A percentile compares a stretch with the other conserved stretches of the same genome.
These are phyloP conservation scores for Apiospora rasikravindrae DNA, from an alignment of 2,329 filamentous ascomycete genomes.

Conservation along the genomic window DNA sequence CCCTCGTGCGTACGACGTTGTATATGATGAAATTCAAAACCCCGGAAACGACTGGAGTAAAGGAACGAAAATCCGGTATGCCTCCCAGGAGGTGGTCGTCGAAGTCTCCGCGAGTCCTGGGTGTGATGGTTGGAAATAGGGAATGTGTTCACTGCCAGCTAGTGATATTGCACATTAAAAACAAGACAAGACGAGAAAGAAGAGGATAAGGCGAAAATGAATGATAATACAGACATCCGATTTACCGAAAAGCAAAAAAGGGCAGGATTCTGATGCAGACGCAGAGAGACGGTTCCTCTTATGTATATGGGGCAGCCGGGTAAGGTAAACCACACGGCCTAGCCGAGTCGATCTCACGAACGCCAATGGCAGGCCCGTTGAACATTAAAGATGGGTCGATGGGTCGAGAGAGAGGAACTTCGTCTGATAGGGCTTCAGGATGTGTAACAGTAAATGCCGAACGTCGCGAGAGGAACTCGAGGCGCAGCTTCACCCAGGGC, in stretches of 20 bases:
- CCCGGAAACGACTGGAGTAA: neutral
- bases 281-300: neutral
- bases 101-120: neutral
- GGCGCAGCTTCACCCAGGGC: neutral
- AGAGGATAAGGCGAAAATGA: neutral
- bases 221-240: neutral
- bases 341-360: neutral
- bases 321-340: neutral
- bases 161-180: slow-evolving; percentile 16
- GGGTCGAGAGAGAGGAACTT: neutral
- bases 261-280: neutral
- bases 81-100: neutral
- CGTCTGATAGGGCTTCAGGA: slow-evolving; percentile 2
- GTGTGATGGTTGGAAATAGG: neutral
- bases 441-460: neutral
- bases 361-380: neutral
- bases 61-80: neutral
- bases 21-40: neutral
- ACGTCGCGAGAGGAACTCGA: neutral
- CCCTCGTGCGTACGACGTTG: neutral
- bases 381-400: neutral
- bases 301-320: neutral
- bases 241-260: neutral
- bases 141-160: slow-evolving; percentile 14
- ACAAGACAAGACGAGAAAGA: neutral